Conservation (phyloP, 1,284 basidiomycete genomes). For the Ustanciosporium gigantosporum region DNA sequence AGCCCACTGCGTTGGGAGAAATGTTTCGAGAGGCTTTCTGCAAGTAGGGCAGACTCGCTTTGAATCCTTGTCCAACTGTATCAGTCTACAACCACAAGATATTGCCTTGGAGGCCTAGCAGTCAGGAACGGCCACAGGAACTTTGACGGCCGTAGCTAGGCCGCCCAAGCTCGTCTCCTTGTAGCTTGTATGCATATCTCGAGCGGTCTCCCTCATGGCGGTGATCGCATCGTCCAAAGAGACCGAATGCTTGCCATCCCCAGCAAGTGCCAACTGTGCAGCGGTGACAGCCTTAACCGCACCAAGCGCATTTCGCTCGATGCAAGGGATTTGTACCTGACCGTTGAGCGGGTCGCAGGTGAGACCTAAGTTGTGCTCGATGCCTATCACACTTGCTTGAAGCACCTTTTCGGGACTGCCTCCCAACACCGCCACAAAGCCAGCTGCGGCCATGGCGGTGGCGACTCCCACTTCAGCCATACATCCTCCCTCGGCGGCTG, state of each 20-base stretch:
- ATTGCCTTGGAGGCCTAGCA: no score
- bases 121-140: constrained; percentile 56
- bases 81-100: no score
- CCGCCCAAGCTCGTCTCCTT: constrained; percentile 53
- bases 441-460: constrained; percentile 87
- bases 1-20: no score
- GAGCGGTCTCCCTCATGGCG: constrained; percentile 87
- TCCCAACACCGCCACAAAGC: constrained; percentile 78
- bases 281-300: constrained; percentile 67
- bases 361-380: constrained; percentile 64
- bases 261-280: constrained; percentile 85
- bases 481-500: constrained; percentile 75
- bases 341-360: constrained; percentile 64
- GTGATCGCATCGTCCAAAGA: constrained; percentile 93
- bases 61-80: no score
- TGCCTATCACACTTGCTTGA: constrained; percentile 91
- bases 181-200: constrained; percentile 64
- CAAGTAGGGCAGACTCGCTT: no score
- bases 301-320: constrained; percentile 82
- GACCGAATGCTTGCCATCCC: constrained; percentile 78
- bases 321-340: constrained; percentile 84
- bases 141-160: constrained; percentile 48
- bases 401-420: constrained; percentile 62
- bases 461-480: constrained; percentile 69
- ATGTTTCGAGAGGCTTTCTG: no score